Conservation (phyloP, 2,329 filamentous ascomycete genomes). For the Hysterium pulicare region DNA sequence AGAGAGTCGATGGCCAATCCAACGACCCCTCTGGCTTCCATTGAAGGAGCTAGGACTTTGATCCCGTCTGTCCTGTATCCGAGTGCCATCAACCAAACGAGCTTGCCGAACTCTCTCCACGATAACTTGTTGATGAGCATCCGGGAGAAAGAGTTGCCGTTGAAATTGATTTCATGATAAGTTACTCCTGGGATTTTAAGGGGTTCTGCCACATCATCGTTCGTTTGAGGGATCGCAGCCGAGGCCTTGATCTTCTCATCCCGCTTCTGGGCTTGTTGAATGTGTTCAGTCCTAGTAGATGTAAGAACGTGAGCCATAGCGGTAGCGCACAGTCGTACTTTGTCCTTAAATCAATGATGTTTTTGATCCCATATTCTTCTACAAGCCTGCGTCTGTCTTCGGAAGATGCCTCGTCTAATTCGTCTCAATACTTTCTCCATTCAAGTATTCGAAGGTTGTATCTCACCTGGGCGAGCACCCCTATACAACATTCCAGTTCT, state of each 20-base stretch:
- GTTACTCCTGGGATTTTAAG: slow-evolving; percentile 60
- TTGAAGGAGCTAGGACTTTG: slow-evolving; percentile 63
- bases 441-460: slow-evolving; percentile 2
- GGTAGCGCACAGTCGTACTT: slow-evolving; percentile 48
- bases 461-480: slow-evolving; percentile 33
- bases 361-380: slow-evolving; percentile 62
- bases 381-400: slow-evolving; percentile 60
- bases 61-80: slow-evolving; percentile 70
- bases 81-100: slow-evolving; percentile 61
- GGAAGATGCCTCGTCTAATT: slow-evolving; percentile 65
- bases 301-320: slow-evolving; percentile 3
- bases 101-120: slow-evolving; percentile 62
- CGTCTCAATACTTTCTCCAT: not conserved
- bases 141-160: slow-evolving; percentile 67
- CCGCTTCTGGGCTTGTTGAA: slow-evolving; percentile 63
- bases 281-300: slow-evolving; percentile 63
- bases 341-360: slow-evolving; percentile 76
- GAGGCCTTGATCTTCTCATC: slow-evolving; percentile 46
- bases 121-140: slow-evolving; percentile 65
- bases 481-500: slow-evolving; percentile 29
- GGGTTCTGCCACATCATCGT: slow-evolving; percentile 52
- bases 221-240: slow-evolving; percentile 45
- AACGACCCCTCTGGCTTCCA: slow-evolving; percentile 68
- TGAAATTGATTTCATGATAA: slow-evolving; percentile 69
- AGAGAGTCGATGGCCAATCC: slow-evolving; percentile 69